Conservation (phyloP, 225 moss, liverwort and hornwort genomes). For the Anthoceros angustus region DNA sequence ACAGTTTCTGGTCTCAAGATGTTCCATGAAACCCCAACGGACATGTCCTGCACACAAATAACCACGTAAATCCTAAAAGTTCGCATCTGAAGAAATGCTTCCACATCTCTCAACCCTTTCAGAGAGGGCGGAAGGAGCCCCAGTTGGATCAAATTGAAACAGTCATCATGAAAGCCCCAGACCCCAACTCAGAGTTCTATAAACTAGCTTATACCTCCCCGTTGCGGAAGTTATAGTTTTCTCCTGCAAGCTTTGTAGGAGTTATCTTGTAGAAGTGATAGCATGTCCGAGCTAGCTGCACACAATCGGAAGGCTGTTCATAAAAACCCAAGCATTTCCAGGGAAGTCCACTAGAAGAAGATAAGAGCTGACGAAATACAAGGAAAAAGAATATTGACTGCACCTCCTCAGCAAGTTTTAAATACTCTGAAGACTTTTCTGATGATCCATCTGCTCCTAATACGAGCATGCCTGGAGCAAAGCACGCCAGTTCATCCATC, state of each 20-base stretch:
- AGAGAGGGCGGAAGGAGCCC: background rate
- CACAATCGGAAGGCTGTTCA: background rate
- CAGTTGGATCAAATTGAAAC: background rate
- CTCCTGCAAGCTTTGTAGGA: slow-evolving; percentile 63
- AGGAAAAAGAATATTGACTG: background rate
- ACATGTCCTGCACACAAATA: slow-evolving; percentile 36
- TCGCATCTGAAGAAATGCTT: background rate
- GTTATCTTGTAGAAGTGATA: slow-evolving; percentile 91
- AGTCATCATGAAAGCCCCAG: background rate
- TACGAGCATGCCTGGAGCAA: slow-evolving; percentile 86
- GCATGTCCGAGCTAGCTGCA: slow-evolving; percentile 66
- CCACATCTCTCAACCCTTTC: background rate
- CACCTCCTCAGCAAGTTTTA: slow-evolving; percentile 74
- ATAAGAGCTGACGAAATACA: background rate
- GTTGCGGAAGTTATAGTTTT: slow-evolving; percentile 57
- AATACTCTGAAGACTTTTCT: slow-evolving; percentile 54
- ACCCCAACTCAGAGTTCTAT: background rate
- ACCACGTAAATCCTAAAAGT: background rate
- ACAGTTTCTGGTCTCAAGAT: slow-evolving; percentile 94
- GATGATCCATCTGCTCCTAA: slow-evolving; percentile 66
- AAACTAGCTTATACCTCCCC: slow-evolving; percentile 22
- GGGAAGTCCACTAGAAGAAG: background rate
- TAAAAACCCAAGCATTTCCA: too few species aligned
- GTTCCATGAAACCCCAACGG: slow-evolving; percentile 59
- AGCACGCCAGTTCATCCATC: slow-evolving; percentile 99